Conservation (phyloP, 805 yeast genomes). For the Schwanniomyces occidentalis region DNA sequence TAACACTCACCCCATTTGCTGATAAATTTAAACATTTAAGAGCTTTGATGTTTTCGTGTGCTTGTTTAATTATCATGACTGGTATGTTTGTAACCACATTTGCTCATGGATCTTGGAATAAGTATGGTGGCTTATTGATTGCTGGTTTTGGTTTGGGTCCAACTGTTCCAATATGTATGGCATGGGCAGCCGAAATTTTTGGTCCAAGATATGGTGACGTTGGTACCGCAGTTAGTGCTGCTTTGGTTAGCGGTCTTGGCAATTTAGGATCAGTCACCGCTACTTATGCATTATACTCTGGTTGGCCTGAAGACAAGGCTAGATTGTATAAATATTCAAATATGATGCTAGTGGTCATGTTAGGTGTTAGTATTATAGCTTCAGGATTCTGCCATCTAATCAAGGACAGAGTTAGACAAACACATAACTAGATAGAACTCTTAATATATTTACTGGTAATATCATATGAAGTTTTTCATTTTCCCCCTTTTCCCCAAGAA, state of each 20-base stretch:
- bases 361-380: constrained; percentile 68
- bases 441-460: no score
- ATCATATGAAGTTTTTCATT: no score
- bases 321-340: constrained; percentile 68
- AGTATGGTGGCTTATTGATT: constrained; percentile 77
- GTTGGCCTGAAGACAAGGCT: constrained; percentile 79
- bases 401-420: constrained; percentile 32
- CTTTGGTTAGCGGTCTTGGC: constrained; percentile 78
- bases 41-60: constrained; percentile 59
- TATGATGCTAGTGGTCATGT: constrained; percentile 79
- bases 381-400: constrained; percentile 33
- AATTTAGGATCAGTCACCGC: constrained; percentile 84
- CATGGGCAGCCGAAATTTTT: constrained; percentile 78
- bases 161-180: constrained; percentile 86
- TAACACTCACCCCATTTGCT: constrained; percentile 76
- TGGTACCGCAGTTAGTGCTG: constrained; percentile 81
- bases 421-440: no score
- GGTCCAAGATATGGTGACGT: constrained; percentile 73
- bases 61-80: constrained; percentile 66
- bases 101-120: constrained; percentile 72
- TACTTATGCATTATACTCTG: constrained; percentile 80
- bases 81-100: constrained; percentile 78
- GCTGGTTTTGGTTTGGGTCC: constrained; percentile 90
- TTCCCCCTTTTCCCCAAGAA: no score
- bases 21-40: constrained; percentile 64